These are phyloP conservation scores for Phytophthora pisi DNA, from an alignment of 352 stramenopile species.

Conservation along the genomic window DNA sequence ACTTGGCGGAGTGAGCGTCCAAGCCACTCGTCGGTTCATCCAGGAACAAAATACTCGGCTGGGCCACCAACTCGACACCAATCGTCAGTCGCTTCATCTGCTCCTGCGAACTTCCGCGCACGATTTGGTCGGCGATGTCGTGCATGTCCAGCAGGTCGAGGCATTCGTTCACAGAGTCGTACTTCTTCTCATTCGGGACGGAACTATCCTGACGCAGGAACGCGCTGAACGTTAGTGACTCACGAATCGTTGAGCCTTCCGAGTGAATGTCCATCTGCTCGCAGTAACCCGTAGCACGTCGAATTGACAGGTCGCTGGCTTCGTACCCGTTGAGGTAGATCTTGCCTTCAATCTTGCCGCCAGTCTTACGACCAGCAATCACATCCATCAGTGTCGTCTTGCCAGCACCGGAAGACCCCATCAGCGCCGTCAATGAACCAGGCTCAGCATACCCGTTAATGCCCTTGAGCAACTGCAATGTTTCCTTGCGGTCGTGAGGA, in stretches of 20 bases:
- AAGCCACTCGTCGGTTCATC: constrained; percentile 58
- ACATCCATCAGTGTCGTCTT: constrained; percentile 57
- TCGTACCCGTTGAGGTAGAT: constrained; percentile 44
- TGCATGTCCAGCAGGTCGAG: constrained; percentile 38
- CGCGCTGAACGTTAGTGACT: constrained; percentile 85
- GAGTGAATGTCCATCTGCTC: constrained; percentile 40
- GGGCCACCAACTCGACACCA: constrained; percentile 86
- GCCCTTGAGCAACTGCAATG: constrained; percentile 61
- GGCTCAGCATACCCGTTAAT: constrained; percentile 73
- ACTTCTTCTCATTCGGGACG: constrained; percentile 14
- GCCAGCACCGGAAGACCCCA: constrained; percentile 68
- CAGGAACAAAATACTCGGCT: constrained; percentile 74
- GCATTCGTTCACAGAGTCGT: constrained; percentile 29
- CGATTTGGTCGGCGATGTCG: constrained; percentile 34
- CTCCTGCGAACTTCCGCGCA: constrained; percentile 36
- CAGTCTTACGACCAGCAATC: constrained; percentile 86
- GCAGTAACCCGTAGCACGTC: constrained; percentile 24
- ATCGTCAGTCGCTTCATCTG: constrained; percentile 56
- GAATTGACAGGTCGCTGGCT: constrained; percentile 33
- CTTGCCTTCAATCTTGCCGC: constrained; percentile 61
- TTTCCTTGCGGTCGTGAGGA: constrained; percentile 32
- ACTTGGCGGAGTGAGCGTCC: constrained; percentile 71
- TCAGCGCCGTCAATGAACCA: constrained; percentile 84
- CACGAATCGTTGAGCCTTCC: constrained; percentile 41
- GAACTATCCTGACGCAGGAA: constrained; percentile 48